phyloP scores from a whole-genome alignment of 768 basidiomycete genomes.

The Leccinum fibrillosum region DNA sequence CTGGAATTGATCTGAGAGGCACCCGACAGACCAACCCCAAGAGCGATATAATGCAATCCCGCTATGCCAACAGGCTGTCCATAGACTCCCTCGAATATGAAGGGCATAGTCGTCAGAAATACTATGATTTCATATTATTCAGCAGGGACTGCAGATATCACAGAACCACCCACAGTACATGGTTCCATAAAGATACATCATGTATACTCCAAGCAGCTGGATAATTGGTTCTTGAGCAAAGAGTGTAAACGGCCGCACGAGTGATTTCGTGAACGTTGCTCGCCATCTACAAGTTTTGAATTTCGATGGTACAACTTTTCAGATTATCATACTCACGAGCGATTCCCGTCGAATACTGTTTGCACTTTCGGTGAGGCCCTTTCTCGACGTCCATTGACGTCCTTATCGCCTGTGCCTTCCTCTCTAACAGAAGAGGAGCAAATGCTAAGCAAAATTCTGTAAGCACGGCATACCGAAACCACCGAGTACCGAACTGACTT shows the following conservation, averaged over 20 bases:
- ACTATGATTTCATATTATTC: conserved; percentile 38
- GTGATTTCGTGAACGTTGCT: conserved; percentile 46
- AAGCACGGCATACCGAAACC: conserved; percentile 10
- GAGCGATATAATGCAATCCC: conserved; percentile 67
- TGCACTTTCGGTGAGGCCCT: conserved; percentile 35
- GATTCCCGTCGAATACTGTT: conserved; percentile 45
- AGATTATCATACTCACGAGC: conserved; percentile 38
- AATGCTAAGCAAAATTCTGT: conserved; percentile 20
- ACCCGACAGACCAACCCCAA: conserved; percentile 57
- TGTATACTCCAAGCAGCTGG: conserved; percentile 63
- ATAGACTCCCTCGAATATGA: conserved; percentile 56
- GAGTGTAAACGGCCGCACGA: conserved; percentile 67
- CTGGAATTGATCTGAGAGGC: conserved; percentile 55
- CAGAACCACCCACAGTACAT: conserved; percentile 46
- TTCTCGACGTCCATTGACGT: conserved; percentile 49
- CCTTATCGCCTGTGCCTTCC: conserved; percentile 48
- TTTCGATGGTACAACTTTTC: neutral
- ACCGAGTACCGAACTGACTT: conserved; percentile 39
- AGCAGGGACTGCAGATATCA: neutral
- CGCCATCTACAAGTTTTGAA: conserved; percentile 41
- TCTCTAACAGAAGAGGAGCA: conserved; percentile 37
- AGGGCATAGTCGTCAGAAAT: conserved; percentile 62
- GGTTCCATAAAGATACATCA: conserved; percentile 66
- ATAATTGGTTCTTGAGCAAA: conserved; percentile 62
- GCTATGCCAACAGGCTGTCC: conserved; percentile 53